Evolutionary conservation across 2,329 filamentous ascomycete species (phyloP), one percentile per base, ranked within the genome.

Genomic region (Penicillium occitanis): DNA sequence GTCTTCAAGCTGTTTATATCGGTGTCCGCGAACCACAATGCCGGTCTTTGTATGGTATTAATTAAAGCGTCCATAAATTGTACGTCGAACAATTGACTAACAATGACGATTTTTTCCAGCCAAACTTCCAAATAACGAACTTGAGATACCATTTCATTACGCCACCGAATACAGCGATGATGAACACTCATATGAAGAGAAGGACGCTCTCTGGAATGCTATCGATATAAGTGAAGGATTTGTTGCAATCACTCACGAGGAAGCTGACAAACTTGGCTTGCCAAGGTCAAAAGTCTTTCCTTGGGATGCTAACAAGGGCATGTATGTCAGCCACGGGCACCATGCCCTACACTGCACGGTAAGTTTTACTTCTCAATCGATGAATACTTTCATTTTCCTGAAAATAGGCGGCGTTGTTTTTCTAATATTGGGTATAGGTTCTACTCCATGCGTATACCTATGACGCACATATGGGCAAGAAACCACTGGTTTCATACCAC

Each of bases 341-440:
- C 61, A 63, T 55, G 61, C 61, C 28, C 48, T 63, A 14, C 60
- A 63, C 46, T 63, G 60, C n/a, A 63, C 60, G 11, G 60, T 63
- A 55, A 37, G 60, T 40, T 14, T 62, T 6, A 14, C 14, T 37
- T 22, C 5, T 19, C 50, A 25, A 37, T 33, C 30, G n/a, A 46
- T 46, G 5, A 44, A 19, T 10, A 22, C n/a, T 46, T 19, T 10
- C 3, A 19, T 46, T 46, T 19, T 7, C n/a, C 8, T 46, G 17
- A 8, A 46, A n/a, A 46, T 19, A 44, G 1, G 2, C 8, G n/a
- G n/a, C 42, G n/a, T 10, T 46, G 3, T 46, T 46, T 46, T 7
- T 19, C n/a, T 19, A 25, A 19, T 48, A 7, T 22, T 3, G 37
- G n/a, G 11, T 28, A 22, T 42, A 60, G 57, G 57, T 60, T 46